Conservation (phyloP, 805 yeast species). For the Starmera quercuum region DNA sequence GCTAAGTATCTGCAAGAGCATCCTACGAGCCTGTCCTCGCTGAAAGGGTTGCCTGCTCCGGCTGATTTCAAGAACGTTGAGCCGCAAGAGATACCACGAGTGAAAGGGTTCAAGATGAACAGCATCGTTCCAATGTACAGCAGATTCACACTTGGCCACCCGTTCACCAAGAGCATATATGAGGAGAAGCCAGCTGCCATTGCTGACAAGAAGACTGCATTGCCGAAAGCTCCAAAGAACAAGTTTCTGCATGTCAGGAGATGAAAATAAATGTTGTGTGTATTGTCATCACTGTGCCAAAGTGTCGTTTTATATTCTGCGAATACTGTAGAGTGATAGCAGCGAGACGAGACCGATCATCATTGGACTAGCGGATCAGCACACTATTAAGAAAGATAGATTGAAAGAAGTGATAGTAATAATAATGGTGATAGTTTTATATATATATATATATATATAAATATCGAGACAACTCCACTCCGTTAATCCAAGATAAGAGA, state of each 20-base stretch:
- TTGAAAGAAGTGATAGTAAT: no score
- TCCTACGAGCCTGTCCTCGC: slow-evolving; percentile 61
- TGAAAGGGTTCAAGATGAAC: slow-evolving; percentile 83
- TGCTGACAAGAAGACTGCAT: slow-evolving; percentile 20
- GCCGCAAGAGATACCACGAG: slow-evolving; percentile 60
- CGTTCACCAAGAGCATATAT: slow-evolving; percentile 67
- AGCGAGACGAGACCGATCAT: no score
- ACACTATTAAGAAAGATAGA: no score
- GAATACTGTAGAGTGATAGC: no score
- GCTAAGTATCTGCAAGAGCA: slow-evolving; percentile 53
- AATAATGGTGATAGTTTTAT: not conserved
- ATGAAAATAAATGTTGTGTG: no score
- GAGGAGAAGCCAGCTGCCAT: slow-evolving; percentile 37
- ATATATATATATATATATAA: not conserved
- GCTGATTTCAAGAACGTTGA: slow-evolving; percentile 50
- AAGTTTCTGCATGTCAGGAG: slow-evolving; percentile 59
- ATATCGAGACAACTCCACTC: no score
- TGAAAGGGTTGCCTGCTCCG: slow-evolving; percentile 60
- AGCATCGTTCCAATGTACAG: slow-evolving; percentile 85
- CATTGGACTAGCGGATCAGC: no score
- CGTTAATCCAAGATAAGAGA: no score
- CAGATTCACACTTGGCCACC: slow-evolving; percentile 73
- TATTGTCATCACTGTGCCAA: no score
- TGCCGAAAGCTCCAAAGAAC: slow-evolving; percentile 43
- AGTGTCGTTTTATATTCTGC: no score